Evolutionary conservation across 2,329 filamentous ascomycete genomes (phyloP), one percentile per base, ranked within the genome.

Genomic region (Gyromitra esculenta): DNA sequence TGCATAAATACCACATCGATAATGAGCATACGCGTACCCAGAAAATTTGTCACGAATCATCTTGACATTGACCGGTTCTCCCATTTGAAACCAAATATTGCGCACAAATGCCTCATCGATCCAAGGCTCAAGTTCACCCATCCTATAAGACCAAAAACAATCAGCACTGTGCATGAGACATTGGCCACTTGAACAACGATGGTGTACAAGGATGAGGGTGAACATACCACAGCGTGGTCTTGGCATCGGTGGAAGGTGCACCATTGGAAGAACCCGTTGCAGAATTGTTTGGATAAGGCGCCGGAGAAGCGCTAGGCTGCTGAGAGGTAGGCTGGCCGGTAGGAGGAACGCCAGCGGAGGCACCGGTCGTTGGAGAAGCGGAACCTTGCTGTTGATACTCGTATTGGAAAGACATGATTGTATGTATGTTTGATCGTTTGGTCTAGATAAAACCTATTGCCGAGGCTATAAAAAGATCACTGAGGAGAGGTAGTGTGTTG

Each of bases 1-100:
- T 66, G 60, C 31, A 50, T 45, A 63, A 35, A 18, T 18, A 31
- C 65, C 45, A 37, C 45, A 8, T 57, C 60, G 52, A 13, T 7
- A 54, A 79, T 69, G 74, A 60, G 68, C 63, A 71, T 68, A 81
- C 74, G 69, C 88, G 85, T 88, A 97, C 94, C 95, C 96, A 83
- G 95, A 97, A 85, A 97, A 97, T 85, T 97, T 97, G 87, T 99
- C 96, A 80, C 96, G 93, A 82, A 99, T 99, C 88, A 99, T 97
- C 89, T 99, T 99, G 81, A 99, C 96, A 82, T 97, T 97, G 82
- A 99, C 96, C 79, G 90, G 90, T 85, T 98, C 96, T 81, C 92
- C 94, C 86, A 97, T 92, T 81, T 94, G 90, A 82, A 93, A 97
- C 88, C 93, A 98, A 59, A 98, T 90, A 81, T 92, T 96, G 85